phyloP scores from a whole-genome alignment of 73 alveolate species.

The Halteria grandinella region DNA sequence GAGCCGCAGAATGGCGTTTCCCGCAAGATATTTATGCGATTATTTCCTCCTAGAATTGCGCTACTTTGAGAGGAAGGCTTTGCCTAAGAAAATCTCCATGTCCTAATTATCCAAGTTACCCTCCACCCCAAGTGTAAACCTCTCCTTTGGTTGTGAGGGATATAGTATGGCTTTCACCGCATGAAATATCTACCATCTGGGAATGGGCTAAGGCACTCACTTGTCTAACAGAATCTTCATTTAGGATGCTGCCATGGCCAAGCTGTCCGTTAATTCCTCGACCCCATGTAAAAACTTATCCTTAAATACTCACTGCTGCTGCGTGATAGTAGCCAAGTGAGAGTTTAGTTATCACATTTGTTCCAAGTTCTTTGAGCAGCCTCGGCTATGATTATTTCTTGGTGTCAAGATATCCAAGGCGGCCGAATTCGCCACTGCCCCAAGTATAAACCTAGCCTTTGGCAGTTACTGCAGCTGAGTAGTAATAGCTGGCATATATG shows the following conservation, averaged over 20 bases:
- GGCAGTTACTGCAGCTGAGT: conserved; percentile 34
- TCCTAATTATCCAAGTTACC: conserved; percentile 73
- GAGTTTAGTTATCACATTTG: background rate
- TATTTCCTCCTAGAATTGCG: conserved; percentile 32
- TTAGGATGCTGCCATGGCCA: conserved; percentile 21
- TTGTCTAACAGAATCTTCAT: conserved; percentile 17
- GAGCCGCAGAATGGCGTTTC: conserved; percentile 67
- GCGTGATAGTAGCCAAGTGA: conserved; percentile 31
- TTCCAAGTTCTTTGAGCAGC: background rate
- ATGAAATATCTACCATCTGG: conserved; percentile 74
- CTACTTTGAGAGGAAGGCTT: conserved; percentile 40
- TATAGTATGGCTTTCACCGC: conserved; percentile 90
- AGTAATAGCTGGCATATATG: conserved; percentile 1
- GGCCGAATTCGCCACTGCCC: conserved; percentile 44
- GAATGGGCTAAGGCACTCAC: conserved; percentile 8
- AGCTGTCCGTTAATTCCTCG: conserved; percentile 23
- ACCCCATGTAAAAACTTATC: conserved; percentile 32
- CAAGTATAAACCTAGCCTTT: conserved; percentile 11
- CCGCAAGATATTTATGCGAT: conserved; percentile 50
- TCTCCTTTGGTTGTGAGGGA: conserved; percentile 88
- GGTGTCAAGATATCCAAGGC: conserved; percentile 13
- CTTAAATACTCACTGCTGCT: conserved; percentile 10
- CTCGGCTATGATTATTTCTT: conserved; percentile 7
- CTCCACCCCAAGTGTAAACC: conserved; percentile 95
- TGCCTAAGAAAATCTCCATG: conserved; percentile 77